Percentiles rank a stretch among this genome's conserved stretches.
Evolutionary conservation across 352 stramenopile species (phyloP).

Genomic region (Phytophthora europaea): DNA sequence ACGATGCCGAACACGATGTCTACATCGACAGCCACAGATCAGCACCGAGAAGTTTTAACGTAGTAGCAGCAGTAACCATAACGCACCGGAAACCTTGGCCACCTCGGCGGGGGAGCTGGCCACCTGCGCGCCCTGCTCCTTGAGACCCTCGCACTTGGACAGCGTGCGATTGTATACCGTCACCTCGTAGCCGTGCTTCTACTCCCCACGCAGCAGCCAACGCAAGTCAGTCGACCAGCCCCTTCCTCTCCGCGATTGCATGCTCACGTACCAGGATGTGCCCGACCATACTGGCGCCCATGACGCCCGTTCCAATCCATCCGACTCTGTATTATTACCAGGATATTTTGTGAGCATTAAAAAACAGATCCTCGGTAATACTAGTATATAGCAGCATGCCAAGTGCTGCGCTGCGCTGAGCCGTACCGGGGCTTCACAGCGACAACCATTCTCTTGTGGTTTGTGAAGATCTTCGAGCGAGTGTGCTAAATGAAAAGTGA

Average conservation of each 20-base stretch:
- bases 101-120: constrained; percentile 82
- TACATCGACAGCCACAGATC: constrained; percentile 21
- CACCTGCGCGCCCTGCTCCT: constrained; percentile 80
- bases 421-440: constrained; percentile 39
- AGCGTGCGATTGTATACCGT: constrained; percentile 90
- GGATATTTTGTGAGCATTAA: neutral
- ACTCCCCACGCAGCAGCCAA: constrained; percentile 9
- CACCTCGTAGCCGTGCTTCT: constrained; percentile 89
- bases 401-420: neutral
- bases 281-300: constrained; percentile 90
- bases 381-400: too few relatives aligned
- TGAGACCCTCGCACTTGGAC: constrained; percentile 84
- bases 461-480: constrained; percentile 14
- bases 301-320: constrained; percentile 90
- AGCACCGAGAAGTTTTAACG: neutral
- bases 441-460: constrained; percentile 28
- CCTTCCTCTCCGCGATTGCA: neutral
- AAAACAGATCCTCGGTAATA: neutral
- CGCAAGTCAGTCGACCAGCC: neutral
- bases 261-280: constrained; percentile 78
- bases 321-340: constrained; percentile 59
- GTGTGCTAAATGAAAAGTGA: constrained; percentile 12
- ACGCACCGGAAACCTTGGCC: constrained; percentile 72
- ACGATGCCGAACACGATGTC: constrained; percentile 94
- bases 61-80: neutral